Evolutionary conservation across 2,329 filamentous ascomycete species (phyloP).

Genomic region (Phialophora chinensis): DNA sequence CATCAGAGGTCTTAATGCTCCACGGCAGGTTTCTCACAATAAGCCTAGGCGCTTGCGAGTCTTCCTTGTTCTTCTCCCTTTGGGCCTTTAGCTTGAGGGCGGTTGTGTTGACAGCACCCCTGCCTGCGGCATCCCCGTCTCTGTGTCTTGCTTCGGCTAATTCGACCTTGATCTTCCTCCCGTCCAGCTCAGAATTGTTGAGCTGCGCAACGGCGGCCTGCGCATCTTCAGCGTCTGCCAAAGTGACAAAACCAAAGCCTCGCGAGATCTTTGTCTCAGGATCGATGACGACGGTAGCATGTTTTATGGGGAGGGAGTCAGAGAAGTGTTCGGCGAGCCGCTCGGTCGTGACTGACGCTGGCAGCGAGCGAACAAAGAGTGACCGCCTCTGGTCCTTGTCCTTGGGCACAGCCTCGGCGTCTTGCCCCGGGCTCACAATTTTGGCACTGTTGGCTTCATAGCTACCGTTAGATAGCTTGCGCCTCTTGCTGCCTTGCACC

Average conservation of each 20-base stretch:
- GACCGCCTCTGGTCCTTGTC: slow-evolving; percentile 60
- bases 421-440: slow-evolving; percentile 40
- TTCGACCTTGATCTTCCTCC: slow-evolving; percentile 82
- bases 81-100: slow-evolving; percentile 49
- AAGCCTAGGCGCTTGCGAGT: slow-evolving; percentile 71
- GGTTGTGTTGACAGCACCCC: slow-evolving; percentile 46
- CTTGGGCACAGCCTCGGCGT: slow-evolving; percentile 36
- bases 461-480: slow-evolving; percentile 44
- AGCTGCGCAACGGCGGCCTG: slow-evolving; percentile 79
- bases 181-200: slow-evolving; percentile 77
- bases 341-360: slow-evolving; percentile 78
- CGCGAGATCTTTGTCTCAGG: slow-evolving; percentile 83
- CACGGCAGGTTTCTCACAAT: slow-evolving; percentile 95
- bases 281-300: slow-evolving; percentile 90
- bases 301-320: slow-evolving; percentile 90
- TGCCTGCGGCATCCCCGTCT: slow-evolving; percentile 57
- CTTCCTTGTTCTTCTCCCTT: slow-evolving; percentile 64
- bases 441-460: slow-evolving; percentile 44
- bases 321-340: slow-evolving; percentile 88
- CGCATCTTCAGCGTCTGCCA: slow-evolving; percentile 91
- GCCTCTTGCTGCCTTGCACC: slow-evolving; percentile 47
- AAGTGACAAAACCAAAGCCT: slow-evolving; percentile 96
- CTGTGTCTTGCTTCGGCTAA: slow-evolving; percentile 85
- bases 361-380: slow-evolving; percentile 89
- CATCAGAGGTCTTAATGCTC: slow-evolving; percentile 87